Conservation (phyloP, 2,329 filamentous ascomycete species). For the Orbilia brochopaga region DNA sequence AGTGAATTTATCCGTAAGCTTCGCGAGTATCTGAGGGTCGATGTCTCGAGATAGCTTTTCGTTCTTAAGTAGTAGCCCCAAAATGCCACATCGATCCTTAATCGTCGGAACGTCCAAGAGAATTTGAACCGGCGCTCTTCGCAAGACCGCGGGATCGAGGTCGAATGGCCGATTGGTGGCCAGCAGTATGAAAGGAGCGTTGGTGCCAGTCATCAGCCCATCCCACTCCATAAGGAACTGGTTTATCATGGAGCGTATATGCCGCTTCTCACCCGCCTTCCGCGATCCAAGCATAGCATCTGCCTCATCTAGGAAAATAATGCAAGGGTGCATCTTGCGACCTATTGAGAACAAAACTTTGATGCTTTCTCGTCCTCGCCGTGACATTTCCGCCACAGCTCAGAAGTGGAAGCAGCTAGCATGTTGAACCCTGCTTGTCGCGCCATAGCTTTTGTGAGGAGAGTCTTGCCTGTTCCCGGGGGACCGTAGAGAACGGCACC, state of each 20-base stretch:
- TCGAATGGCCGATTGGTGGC: slow-evolving; percentile 30
- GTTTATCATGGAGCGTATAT: slow-evolving; percentile 16
- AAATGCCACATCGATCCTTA: slow-evolving; percentile 16
- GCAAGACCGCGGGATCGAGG: slow-evolving; percentile 28
- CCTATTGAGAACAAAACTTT: slow-evolving; percentile 16
- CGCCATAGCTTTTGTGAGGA: slow-evolving; percentile 31
- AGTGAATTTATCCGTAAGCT: slow-evolving; percentile 23
- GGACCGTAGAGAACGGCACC: slow-evolving; percentile 26
- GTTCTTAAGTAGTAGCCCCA: slow-evolving; percentile 19
- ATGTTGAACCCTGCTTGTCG: slow-evolving; percentile 13
- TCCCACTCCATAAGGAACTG: slow-evolving; percentile 36
- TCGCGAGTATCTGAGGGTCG: slow-evolving; percentile 13
- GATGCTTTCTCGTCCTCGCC: slow-evolving; percentile 30
- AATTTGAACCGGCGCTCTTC: slow-evolving; percentile 24
- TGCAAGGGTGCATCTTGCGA: slow-evolving; percentile 31
- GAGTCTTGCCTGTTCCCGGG: slow-evolving; percentile 45
- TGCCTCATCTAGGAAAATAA: slow-evolving; percentile 36
- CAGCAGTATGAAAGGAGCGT: slow-evolving; percentile 22
- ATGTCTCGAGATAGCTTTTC: slow-evolving; percentile 19
- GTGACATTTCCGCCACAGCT: background rate
- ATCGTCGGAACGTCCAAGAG: slow-evolving; percentile 14
- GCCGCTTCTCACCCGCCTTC: slow-evolving; percentile 15
- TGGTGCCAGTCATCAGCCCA: slow-evolving; percentile 12
- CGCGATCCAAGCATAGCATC: slow-evolving; percentile 30
- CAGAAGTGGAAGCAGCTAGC: slow-evolving; percentile 11